Base-by-base conservation (phyloP, 83 land plant species). In the Picea abies region DNA sequence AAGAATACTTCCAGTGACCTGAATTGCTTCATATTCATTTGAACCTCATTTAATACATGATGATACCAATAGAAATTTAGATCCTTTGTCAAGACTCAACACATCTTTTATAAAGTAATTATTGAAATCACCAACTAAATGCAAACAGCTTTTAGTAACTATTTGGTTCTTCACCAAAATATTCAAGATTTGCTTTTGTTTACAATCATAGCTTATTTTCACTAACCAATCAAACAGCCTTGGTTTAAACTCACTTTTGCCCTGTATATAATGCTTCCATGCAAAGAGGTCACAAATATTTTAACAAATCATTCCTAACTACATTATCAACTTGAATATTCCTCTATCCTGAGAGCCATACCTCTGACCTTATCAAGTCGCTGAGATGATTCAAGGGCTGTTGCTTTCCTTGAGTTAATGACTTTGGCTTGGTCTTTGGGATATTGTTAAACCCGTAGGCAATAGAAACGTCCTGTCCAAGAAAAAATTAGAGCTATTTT, bases 391-490 rank as follows among this genome's bases (percentile, higher is more conserved):
- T 94, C 72, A 96, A 79, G 11, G 97, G 88, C 65, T 91, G 90
- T 78, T 93, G 90, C 82, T 84, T 89, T 80, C 98, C 90, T 79
- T 91, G 89, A 37, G 94, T 89, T 70, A 85, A 63, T 5, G 86
- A 84, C 66, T 71, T 84, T 8, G 89, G 93, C 82, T 86, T 85
- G 72, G 93, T 87, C 89, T 82, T 92, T 76, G 89, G 88, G 70
- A 94, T 95, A 58, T 92, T 93, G 68, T 98, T 94, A 81, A 84
- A 96, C 6, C 99, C 99, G 90, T 89, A 93, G 25, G 97, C 99
- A 80, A 98, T 96, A 35, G 97, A 98, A 80, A 98, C 96, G 89
- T 98, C 98, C 99, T 98, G 83, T 47, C 75, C 71, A 71, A 19
- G 62, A 78, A 58, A 60, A 22, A 68, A 3, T 10, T 32, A 8